Base-by-base conservation (phyloP, 2,329 filamentous ascomycete species). In the Trichoderma asperellum region DNA sequence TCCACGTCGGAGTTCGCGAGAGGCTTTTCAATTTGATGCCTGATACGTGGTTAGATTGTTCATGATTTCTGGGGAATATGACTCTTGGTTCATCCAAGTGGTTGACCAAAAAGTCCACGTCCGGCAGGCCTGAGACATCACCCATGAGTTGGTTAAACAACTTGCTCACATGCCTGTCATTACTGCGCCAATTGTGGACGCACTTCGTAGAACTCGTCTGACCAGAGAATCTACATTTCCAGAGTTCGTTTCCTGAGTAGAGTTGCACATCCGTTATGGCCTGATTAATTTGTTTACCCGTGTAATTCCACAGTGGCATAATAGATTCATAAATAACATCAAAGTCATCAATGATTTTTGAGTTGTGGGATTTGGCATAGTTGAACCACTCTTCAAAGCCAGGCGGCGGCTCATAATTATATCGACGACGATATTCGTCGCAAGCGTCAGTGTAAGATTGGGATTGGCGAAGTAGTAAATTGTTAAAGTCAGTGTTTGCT, bases 341-440 rank as follows among this genome's bases (percentile, higher is more conserved):
- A 74, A 91, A 96, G 75, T 92, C 89, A 74, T 96, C 92, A 68
- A 94, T 88, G 69, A 94, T 82, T 68, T 88, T 83, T 0, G 92
- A 91, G 29, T 85, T 77, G 57, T 80, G 79, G 12, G 85, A 82
- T 70, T 84, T 86, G 8, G 92, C 91, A 75, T 91, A 94, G 40
- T 90, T 85, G 76, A 89, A 94, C 92, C 92, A 96, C 72, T 88
- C 88, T 75, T 94, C 91, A 74, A 95, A 96, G 71, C 91, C 86
- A 2, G 88, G 90, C 18, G 92, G 92, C 18, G 92, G 92, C n/a
- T 92, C 85, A 12, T 87, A 86, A 74, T 91, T 71, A 70, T 85
- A 79, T 7, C 83, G 79, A 27, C 80, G 78, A n/a, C 75, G 78
- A 72, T 85, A 85, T 72, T 84, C 82, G 2, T 74, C 70, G 0